Conservation (phyloP, 1,139 yeast species). For the Nakaseomyces bracarensis region DNA sequence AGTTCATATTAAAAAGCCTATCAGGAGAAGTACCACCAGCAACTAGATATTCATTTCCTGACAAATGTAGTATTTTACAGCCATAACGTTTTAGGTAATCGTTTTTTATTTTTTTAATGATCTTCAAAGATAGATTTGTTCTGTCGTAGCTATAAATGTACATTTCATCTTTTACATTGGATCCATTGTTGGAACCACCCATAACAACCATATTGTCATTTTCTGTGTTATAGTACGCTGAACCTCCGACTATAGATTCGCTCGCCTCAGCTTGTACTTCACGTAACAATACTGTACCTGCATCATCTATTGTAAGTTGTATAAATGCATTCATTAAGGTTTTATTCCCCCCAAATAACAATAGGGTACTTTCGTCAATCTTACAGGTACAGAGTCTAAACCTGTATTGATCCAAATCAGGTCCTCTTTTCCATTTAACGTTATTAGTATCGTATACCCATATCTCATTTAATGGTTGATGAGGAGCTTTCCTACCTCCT, state of each 20-base stretch:
- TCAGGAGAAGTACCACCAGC: slow-evolving; percentile 55
- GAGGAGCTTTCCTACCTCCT: slow-evolving; percentile 69
- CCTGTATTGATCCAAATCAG: slow-evolving; percentile 39
- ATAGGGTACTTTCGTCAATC: slow-evolving; percentile 33
- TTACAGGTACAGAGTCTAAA: slow-evolving; percentile 47
- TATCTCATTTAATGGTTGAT: slow-evolving; percentile 37
- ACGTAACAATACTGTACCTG: slow-evolving; percentile 24
- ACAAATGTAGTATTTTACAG: slow-evolving; percentile 32
- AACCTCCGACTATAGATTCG: background rate
- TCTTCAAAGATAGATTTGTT: slow-evolving; percentile 3
- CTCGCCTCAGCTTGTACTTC: slow-evolving; percentile 6
- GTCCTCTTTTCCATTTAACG: slow-evolving; percentile 35
- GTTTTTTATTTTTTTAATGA: slow-evolving; percentile 12
- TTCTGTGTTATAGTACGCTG: slow-evolving; percentile 2
- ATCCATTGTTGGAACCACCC: slow-evolving; percentile 24
- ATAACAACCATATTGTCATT: slow-evolving; percentile 12
- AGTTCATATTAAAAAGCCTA: slow-evolving; percentile 34
- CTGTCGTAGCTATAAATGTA: slow-evolving; percentile 14
- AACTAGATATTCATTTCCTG: slow-evolving; percentile 35
- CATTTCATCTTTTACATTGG: slow-evolving; percentile 20
- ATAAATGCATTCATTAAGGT: background rate
- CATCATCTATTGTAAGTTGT: slow-evolving; percentile 1
- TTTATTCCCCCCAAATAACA: slow-evolving; percentile 48
- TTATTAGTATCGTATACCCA: slow-evolving; percentile 30
- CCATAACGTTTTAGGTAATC: slow-evolving; percentile 43